A percentile compares a stretch with the other conserved stretches of the same genome.
Conservation (phyloP, 352 stramenopile species). For the Globisporangium cylindrosporum region DNA sequence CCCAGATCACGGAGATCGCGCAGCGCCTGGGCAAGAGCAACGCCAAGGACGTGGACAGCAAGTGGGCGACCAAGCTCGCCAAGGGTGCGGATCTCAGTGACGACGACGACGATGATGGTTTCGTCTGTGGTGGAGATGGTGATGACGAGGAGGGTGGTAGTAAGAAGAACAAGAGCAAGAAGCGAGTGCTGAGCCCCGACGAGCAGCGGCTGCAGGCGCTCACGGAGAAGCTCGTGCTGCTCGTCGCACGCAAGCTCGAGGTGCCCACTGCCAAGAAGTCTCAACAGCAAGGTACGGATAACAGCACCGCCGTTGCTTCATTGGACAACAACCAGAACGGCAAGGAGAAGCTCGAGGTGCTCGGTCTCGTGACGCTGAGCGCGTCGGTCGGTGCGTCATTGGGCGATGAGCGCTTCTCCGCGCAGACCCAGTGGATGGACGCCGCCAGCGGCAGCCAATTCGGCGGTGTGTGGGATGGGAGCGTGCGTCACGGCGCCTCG, state of each 20-base stretch:
- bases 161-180: slow-evolving; percentile 39
- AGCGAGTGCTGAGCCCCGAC: slow-evolving; percentile 40
- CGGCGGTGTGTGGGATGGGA: slow-evolving; percentile 66
- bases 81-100: slow-evolving; percentile 49
- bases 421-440: slow-evolving; percentile 86
- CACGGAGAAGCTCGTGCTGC: slow-evolving; percentile 65
- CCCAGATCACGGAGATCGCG: slow-evolving; percentile 48
- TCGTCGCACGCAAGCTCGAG: slow-evolving; percentile 38
- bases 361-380: slow-evolving; percentile 59
- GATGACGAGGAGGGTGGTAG: slow-evolving; percentile 40
- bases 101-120: slow-evolving; percentile 25
- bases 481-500: slow-evolving; percentile 64
- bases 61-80: slow-evolving; percentile 59
- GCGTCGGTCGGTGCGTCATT: slow-evolving; percentile 53
- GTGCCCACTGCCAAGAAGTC: slow-evolving; percentile 8
- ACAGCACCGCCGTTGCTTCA: neutral
- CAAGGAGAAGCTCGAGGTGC: slow-evolving; percentile 58
- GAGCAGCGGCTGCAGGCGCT: slow-evolving; percentile 72
- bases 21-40: slow-evolving; percentile 34
- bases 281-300: neutral
- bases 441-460: slow-evolving; percentile 35
- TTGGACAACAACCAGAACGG: slow-evolving; percentile 34
- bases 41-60: slow-evolving; percentile 35
- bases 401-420: slow-evolving; percentile 54
- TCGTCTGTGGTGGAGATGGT: slow-evolving; percentile 31